Conservation (phyloP, 768 basidiomycete species). For the Pholiota microspora region DNA sequence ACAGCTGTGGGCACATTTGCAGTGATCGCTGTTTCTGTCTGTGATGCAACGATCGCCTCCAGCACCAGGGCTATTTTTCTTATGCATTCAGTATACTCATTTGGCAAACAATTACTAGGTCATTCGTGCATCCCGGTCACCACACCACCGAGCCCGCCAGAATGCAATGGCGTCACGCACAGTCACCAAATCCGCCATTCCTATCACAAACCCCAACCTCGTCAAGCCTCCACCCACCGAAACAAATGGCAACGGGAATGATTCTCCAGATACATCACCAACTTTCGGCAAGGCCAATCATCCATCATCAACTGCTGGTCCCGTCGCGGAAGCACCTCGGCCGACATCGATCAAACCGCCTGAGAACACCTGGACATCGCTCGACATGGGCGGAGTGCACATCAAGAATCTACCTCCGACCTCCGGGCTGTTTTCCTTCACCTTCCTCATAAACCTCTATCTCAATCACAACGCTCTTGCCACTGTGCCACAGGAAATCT, state of each 20-base stretch:
- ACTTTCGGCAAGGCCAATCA: constrained; percentile 42
- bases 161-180: constrained; percentile 92
- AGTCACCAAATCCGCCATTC: constrained; percentile 81
- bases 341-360: constrained; percentile 64
- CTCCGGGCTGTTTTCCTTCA: constrained; percentile 79
- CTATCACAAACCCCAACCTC: constrained; percentile 88
- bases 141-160: constrained; percentile 94
- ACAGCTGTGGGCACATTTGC: no score
- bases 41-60: no score
- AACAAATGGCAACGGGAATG: constrained; percentile 28
- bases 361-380: constrained; percentile 80
- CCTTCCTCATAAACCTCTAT: constrained; percentile 92
- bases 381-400: constrained; percentile 95
- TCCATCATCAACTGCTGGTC: constrained; percentile 75
- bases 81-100: constrained; percentile 35
- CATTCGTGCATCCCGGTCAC: constrained; percentile 80
- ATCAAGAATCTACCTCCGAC: constrained; percentile 85
- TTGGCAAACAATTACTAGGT: constrained; percentile 46
- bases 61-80: background rate
- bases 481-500: constrained; percentile 77
- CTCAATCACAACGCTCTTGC: constrained; percentile 92
- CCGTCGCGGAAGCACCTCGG: constrained; percentile 65
- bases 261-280: constrained; percentile 26
- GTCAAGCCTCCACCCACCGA: constrained; percentile 50
- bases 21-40: no score